Base-by-base conservation (phyloP, 495 filamentous ascomycete species). In the Aspergillus haitiensis region DNA sequence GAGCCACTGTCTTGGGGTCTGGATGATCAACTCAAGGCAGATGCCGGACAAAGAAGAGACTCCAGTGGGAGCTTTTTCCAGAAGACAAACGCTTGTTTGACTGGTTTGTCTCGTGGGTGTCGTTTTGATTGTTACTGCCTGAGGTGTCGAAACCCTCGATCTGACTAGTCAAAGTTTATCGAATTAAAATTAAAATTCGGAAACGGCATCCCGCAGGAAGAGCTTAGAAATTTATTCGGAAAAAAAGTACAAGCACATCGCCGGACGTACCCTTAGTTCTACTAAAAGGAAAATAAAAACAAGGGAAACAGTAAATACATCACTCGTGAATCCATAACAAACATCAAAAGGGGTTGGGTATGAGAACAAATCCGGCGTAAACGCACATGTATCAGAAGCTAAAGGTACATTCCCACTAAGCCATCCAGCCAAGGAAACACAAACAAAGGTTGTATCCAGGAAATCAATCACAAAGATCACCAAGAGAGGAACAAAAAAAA, bases 261-360 rank as follows among this genome's bases (percentile, higher is more conserved):
- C 21, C 21, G 21, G 21, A 27, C 1, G 21, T 27, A 27, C 21
- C 3, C 21, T 27, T 21, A 21, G 44, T 9, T 47, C 9, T 15
- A 47, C 44, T 7, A 10, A 37, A 39, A 42, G 34, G 9, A 53
- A 13, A 13, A 31, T 6, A 21, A 40, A 54, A 44, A 37, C 34
- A 54, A 52, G n/a, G n/a, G 35, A 51, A 35, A 35, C 46, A 59
- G 56, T 39, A 44, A 50, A 60, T 64, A 66, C 64, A 65, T 67
- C 59, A 70, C 58, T 70, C 67, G 44, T 70, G 62, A 65, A 59
- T 46, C 44, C 67, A 60, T 70, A 64, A 62, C 62, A 55, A 64
- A 56, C 63, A 65, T 62, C 48, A 58, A 50, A 52, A 36, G 50
- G 40, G 40, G 52, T 49, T 48, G 64, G 64, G 64, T 66, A 66